Evolutionary conservation across 2,329 filamentous ascomycete species (phyloP), one percentile per base, ranked within the genome.

Genomic region (Nannizziopsis barbatae): DNA sequence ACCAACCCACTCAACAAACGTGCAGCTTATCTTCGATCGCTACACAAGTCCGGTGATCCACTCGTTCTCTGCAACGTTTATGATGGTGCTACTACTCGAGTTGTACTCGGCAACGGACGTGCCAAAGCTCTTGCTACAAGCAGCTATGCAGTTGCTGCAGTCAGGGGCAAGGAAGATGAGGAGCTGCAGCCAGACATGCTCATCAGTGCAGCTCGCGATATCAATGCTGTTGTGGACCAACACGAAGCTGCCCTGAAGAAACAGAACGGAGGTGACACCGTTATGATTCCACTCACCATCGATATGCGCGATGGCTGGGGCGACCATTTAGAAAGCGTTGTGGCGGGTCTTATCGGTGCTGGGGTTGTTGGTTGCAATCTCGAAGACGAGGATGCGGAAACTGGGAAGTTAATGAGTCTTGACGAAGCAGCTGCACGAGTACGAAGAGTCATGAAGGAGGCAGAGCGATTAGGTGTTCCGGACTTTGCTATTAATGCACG

Each of bases 291-390:
- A 0, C 60, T 79, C 0, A 73, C 71, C 0, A 72, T 70, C 2
- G 76, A 80, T 55, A 59, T 79, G 2, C 75, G 78, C 56, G 76
- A 80, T 54, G 76, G 75, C 0, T 79, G 76, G 52, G 71, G 70
- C 3, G 58, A 67, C 3, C 55, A 58, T 7, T 65, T 78, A 2
- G 68, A 62, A 2, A 63, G 69, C 1, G 69, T 64, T 0, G 62
- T 77, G 1, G 57, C 59, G 3, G 53, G 53, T 2, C 64, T 70
- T 0, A 66, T 78, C 8, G 57, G 64, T 4, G 48, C 69, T 0
- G 76, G 75, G 0, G 74, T 67, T 0, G 70, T 72, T 1, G 76
- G 76, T 0, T 70, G 69, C 22, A 79, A 80, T 54, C 68, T 80
- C 6, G 75, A 79, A 50, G 77, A 80, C 45, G 69, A 47, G 50